These are phyloP conservation scores for Phaeophleospora eucalypticola DNA, from an alignment of 2,329 filamentous ascomycete species.

Conservation along the genomic window DNA sequence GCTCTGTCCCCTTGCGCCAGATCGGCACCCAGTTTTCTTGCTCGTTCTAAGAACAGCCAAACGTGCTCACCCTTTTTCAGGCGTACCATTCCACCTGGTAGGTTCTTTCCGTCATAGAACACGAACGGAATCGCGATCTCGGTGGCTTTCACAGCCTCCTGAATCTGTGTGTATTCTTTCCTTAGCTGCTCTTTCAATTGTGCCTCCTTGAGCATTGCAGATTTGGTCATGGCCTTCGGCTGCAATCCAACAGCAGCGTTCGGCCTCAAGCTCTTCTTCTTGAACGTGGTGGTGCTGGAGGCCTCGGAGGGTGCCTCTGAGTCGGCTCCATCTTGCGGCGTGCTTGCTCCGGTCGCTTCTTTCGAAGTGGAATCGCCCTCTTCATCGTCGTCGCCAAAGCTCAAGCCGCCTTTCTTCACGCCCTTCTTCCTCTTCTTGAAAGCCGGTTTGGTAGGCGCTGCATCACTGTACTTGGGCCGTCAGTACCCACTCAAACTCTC, in stretches of 20 bases:
- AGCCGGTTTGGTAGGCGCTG: slow-evolving; percentile 43
- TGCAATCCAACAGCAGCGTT: slow-evolving; percentile 59
- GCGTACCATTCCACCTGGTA: slow-evolving; percentile 75
- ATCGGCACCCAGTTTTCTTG: slow-evolving; percentile 83
- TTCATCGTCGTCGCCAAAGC: slow-evolving; percentile 68
- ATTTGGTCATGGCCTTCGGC: slow-evolving; percentile 75
- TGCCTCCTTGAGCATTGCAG: slow-evolving; percentile 71
- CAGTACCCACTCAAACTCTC: slow-evolving; percentile 38
- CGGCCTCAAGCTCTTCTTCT: slow-evolving; percentile 52
- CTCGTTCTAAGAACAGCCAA: slow-evolving; percentile 90
- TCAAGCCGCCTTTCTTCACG: slow-evolving; percentile 58
- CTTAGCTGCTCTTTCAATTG: slow-evolving; percentile 69
- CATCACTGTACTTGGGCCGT: slow-evolving; percentile 55
- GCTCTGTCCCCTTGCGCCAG: slow-evolving; percentile 64
- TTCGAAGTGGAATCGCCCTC: slow-evolving; percentile 40
- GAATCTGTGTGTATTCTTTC: slow-evolving; percentile 75
- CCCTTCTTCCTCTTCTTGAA: slow-evolving; percentile 55
- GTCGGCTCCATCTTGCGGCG: slow-evolving; percentile 9
- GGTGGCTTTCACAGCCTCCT: slow-evolving; percentile 81
- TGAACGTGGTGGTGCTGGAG: slow-evolving; percentile 17
- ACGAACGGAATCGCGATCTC: slow-evolving; percentile 92
- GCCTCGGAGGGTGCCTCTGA: slow-evolving; percentile 13
- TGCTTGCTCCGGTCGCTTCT: background rate
- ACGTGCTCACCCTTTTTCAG: slow-evolving; percentile 90
- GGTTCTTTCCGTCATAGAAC: slow-evolving; percentile 92